Evolutionary conservation across 352 stramenopile species (phyloP), one percentile per base, ranked within the genome.

Genomic region (Nothophytophthora sp.): DNA sequence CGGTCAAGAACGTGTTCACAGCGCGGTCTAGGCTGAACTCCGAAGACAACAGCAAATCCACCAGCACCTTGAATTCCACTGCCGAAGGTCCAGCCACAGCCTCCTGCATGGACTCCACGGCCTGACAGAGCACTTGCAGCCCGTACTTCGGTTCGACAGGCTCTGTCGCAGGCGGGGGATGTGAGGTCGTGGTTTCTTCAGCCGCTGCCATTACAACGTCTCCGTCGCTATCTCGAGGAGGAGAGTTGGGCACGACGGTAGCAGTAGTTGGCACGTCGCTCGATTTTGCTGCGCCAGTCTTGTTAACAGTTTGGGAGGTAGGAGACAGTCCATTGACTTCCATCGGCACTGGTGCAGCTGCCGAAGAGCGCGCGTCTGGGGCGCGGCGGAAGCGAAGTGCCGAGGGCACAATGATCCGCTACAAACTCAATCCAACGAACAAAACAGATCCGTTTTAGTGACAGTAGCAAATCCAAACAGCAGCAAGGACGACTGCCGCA

Each of bases 1-100:
- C 82, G n/a, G 78, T 90, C 47, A 96, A 52, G 38, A 81, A 87
- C 12, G 82, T 86, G 63, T 96, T 92, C 34, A 96, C 80, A 1
- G 81, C 83, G n/a, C 73, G 61, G 32, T 92, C 81, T 29, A 92
- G 57, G 42, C 70, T 93, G 60, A 92, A 91, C 46, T 95, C 76
- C 1, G 78, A 85, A 29, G 84, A 66, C 42, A 93, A 29, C 10
- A 93, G 62, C 33, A 93, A 30, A 41, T 92, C 81, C 32, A 92
- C 71, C 9, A 95, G 61, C 3, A 83, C 63, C 42, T 95, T 90
- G 18, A 83, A 76, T 51, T 92, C 77, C 32, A 90, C 66, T 5
- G 60, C 45, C 12, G 66, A 60, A 20, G 68, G 58, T 25, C 70
- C 76, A 28, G 71, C 77, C 24, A 90, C 81, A 10, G 82, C 76